Evolutionary conservation across 805 yeast species (phyloP).

Genomic region (Wickerhamomyces ciferrii): DNA sequence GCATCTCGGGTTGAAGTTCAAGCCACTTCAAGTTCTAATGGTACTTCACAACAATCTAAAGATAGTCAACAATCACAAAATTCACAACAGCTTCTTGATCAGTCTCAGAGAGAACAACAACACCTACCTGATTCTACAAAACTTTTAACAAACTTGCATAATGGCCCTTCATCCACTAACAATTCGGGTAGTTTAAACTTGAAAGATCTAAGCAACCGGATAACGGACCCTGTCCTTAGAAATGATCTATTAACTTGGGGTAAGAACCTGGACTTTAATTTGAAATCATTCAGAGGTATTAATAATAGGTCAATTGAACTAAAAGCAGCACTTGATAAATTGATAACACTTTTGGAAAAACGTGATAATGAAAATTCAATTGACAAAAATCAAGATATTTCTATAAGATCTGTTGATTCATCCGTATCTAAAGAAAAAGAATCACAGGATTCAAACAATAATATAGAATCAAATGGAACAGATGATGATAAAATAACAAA

Average conservation of each 20-base stretch:
- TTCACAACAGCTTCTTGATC: background rate
- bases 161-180: too few relatives aligned
- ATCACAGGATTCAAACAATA: background rate
- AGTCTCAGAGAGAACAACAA: too few relatives aligned
- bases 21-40: background rate
- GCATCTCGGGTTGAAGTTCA: background rate
- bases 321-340: background rate
- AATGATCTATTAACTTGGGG: background rate
- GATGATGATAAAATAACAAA: background rate
- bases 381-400: background rate
- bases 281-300: background rate
- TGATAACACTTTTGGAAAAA: background rate
- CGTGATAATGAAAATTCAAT: background rate
- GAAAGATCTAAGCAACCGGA: too few relatives aligned
- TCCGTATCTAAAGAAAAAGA: background rate
- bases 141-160: too few relatives aligned
- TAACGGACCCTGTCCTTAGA: background rate
- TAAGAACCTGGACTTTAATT: background rate
- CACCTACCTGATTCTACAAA: too few relatives aligned
- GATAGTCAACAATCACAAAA: background rate
- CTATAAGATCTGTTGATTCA: background rate
- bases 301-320: too few relatives aligned
- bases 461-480: too few relatives aligned
- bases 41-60: background rate
- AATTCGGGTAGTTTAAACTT: too few relatives aligned